A percentile compares a stretch with the other conserved stretches of the same genome.
Conservation (phyloP, 1,284 basidiomycete species). For the Apiotrichum domesticum region DNA sequence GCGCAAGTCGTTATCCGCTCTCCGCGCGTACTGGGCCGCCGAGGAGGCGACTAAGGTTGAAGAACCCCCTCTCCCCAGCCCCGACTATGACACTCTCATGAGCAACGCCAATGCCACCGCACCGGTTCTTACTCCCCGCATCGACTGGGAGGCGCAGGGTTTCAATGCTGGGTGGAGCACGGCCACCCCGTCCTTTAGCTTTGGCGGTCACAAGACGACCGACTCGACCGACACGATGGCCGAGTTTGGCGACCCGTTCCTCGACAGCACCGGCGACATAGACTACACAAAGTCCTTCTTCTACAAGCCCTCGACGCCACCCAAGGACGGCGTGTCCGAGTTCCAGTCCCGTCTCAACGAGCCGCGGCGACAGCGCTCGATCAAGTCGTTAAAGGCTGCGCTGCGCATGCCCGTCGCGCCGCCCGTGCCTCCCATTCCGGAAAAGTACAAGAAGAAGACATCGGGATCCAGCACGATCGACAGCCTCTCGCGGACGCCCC, state of each 20-base stretch:
- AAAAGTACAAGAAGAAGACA: constrained; percentile 10
- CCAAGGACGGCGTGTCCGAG: constrained; percentile 6
- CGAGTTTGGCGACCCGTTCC: constrained; percentile 13
- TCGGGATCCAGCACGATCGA: neutral
- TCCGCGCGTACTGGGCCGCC: constrained; percentile 23
- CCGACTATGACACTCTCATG: neutral
- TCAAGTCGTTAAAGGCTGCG: constrained; percentile 42
- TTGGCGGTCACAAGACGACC: constrained; percentile 1
- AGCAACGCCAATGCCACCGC: constrained; percentile 8
- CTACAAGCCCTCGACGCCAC: constrained; percentile 45
- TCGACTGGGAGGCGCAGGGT: constrained; percentile 36
- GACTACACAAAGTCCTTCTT: constrained; percentile 47
- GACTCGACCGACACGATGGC: constrained; percentile 12
- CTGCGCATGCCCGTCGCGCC: constrained; percentile 35
- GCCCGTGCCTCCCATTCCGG: constrained; percentile 36
- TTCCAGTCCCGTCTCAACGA: neutral
- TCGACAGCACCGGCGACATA: constrained; percentile 12
- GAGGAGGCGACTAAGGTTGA: neutral
- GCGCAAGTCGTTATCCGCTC: constrained; percentile 29
- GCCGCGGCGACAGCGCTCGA: constrained; percentile 27
- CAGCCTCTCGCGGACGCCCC: constrained; percentile 2
- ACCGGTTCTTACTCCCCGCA: constrained; percentile 28
- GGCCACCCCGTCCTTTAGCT: constrained; percentile 5
- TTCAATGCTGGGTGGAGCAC: constrained; percentile 35
- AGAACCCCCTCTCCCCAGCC: neutral